Evolutionary conservation across 108 stramenopile genomes (phyloP).

Genomic region (Cylindrotheca fusiformis): DNA sequence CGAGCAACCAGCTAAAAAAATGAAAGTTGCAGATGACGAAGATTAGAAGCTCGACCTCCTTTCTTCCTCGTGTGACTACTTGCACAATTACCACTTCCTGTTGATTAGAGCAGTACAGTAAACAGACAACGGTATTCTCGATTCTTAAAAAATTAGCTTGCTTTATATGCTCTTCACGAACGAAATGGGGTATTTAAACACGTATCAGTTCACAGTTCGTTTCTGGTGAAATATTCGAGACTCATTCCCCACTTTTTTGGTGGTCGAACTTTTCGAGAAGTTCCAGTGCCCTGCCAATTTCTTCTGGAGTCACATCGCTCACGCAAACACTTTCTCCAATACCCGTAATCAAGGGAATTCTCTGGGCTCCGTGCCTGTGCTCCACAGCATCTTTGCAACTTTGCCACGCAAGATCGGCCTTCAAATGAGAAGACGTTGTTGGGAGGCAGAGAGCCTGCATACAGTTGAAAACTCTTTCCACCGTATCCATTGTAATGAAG

Average conservation of each 20-base stretch:
- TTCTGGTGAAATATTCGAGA: too few relatives aligned
- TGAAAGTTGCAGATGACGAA: constrained; percentile 19
- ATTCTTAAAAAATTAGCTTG: too few relatives aligned
- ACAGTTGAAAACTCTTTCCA: constrained; percentile 78
- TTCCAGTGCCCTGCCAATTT: constrained; percentile 80
- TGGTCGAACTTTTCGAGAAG: constrained; percentile 58
- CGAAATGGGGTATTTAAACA: too few relatives aligned
- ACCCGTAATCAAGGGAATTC: constrained; percentile 89
- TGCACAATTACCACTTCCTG: too few relatives aligned
- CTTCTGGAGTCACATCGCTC: constrained; percentile 88
- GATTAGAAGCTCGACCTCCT: too few relatives aligned
- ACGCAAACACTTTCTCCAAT: constrained; percentile 91
- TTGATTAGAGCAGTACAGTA: too few relatives aligned
- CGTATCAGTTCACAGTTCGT: too few relatives aligned
- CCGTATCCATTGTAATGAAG: constrained; percentile 76
- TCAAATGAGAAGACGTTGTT: constrained; percentile 66
- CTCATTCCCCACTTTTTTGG: constrained; percentile 28
- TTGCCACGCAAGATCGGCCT: constrained; percentile 81
- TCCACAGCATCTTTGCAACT: constrained; percentile 93
- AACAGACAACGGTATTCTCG: too few relatives aligned
- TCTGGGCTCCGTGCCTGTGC: constrained; percentile 92
- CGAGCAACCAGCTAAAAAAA: constrained; percentile 22
- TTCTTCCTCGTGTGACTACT: too few relatives aligned
- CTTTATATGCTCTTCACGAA: too few relatives aligned
- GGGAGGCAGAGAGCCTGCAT: constrained; percentile 85